phyloP scores from a whole-genome alignment of 2,329 filamentous ascomycete genomes.

The Emydomyces testavorans region DNA sequence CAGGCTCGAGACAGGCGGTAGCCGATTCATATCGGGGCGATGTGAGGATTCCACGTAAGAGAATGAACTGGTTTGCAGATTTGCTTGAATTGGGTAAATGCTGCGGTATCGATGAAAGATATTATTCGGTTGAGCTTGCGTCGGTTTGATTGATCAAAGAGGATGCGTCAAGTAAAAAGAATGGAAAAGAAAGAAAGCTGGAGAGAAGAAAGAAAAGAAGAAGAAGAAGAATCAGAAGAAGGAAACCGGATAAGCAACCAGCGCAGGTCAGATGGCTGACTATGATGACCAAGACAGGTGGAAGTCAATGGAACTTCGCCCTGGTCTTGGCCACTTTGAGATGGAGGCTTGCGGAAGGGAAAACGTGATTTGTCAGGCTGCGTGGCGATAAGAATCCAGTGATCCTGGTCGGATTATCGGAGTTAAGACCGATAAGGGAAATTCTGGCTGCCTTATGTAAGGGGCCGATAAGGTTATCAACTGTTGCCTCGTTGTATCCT shows the following conservation, averaged over 20 bases:
- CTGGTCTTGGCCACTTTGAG: background rate
- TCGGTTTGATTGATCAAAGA: conserved; percentile 3
- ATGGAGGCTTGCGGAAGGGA: background rate
- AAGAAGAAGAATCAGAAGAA: background rate
- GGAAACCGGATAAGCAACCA: conserved; percentile 9
- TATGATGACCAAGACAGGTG: conserved; percentile 18
- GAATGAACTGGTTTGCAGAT: background rate
- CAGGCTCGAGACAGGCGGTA: conserved; percentile 35
- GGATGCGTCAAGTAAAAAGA: background rate
- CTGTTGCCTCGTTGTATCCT: background rate
- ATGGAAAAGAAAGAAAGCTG: conserved; percentile 4
- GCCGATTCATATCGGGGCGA: conserved; percentile 28
- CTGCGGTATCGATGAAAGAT: background rate
- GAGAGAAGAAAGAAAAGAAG: conserved; percentile 2
- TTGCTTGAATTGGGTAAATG: background rate
- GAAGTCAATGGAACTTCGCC: conserved; percentile 24
- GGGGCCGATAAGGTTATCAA: background rate
- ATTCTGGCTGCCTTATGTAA: background rate
- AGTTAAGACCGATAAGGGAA: background rate
- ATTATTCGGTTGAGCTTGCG: background rate
- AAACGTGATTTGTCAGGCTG: conserved; percentile 9
- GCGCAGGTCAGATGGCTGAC: conserved; percentile 18
- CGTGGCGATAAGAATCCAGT: conserved; percentile 9
- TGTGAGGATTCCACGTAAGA: background rate
- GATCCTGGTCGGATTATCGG: background rate